Base-by-base conservation (phyloP, 371 early-diverging fungal species). In the Lichtheimia ramosa region DNA sequence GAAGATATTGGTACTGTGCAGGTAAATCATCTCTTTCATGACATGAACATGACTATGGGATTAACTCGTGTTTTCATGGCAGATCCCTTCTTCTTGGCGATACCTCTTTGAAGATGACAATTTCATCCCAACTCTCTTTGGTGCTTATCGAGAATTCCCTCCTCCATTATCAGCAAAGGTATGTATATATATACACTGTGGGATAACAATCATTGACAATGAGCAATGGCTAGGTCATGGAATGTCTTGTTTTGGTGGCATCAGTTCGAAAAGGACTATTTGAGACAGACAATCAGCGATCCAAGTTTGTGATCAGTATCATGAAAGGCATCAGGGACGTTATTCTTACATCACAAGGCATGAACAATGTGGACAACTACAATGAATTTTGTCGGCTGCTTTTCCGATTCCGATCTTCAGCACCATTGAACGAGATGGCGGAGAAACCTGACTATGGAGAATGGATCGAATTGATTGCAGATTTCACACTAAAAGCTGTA, bases 351-450 rank as follows among this genome's bases (percentile, higher is more conserved):
- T 79, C 84, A 0, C 71, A 79, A 34, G 89, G 90, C 0, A 70
- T 93, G 61, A 81, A 86, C 46, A 86, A 93, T 42, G 70, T 81
- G 3, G 84, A 89, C 48, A 94, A 90, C 64, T 92, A 86, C 73
- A 92, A 94, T 63, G 92, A 92, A 70, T 86, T 95, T 62, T 90
- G 92, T 61, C 83, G 94, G 24, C 75, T 93, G 61, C 73, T 96
- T 54, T 84, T 89, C n/a, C 81, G 96, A 18, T 90, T 95, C 69
- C 85, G 92, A 66, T 81, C 83, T 16, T 88, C 92, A 8, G 90
- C 90, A 61, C 91, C 91, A 42, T 69, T 92, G 41, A 71, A 82
- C 28, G 94, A 95, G 63, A 80, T 95, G 51, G 79, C 86, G 16
- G 87, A 89, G 41, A 79, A 81, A 58, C 75, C 84, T 12, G 83